A percentile compares a stretch with the other conserved stretches of the same genome.
Evolutionary conservation across 129 eudicot species (phyloP).

Genomic region (Sambucus nigra): DNA sequence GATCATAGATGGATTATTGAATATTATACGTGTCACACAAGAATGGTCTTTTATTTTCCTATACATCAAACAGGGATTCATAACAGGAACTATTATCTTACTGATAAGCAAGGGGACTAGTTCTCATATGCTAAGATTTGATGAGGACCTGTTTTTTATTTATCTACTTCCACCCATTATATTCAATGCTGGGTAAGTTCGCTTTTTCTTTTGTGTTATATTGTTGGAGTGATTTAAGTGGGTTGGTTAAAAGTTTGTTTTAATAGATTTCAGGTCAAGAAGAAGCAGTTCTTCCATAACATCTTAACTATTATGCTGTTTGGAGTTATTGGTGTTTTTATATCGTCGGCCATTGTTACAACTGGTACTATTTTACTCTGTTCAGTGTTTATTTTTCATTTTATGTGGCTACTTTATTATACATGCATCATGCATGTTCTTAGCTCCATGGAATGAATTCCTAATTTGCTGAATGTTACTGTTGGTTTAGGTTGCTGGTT

Average conservation of each 20-base stretch:
- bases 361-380: constrained; percentile 31
- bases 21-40: too few relatives aligned
- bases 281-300: constrained; percentile 93
- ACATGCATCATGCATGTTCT: not conserved
- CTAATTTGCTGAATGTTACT: constrained; percentile 5
- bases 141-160: constrained; percentile 77
- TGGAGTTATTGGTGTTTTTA: constrained; percentile 79
- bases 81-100: constrained; percentile 56
- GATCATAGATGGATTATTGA: too few relatives aligned
- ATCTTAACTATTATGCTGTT: constrained; percentile 79
- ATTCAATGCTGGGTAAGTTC: constrained; percentile 89
- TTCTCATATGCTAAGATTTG: constrained; percentile 63
- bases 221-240: constrained; percentile 1
- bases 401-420: too few relatives aligned
- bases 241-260: constrained; percentile 9
- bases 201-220: constrained; percentile 3
- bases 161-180: constrained; percentile 91
- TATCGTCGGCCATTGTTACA: constrained; percentile 64
- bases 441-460: not conserved
- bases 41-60: too few relatives aligned
- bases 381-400: too few relatives aligned
- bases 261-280: constrained; percentile 85
- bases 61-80: constrained; percentile 76
- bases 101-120: constrained; percentile 53
- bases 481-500: constrained; percentile 60